Evolutionary conservation across 768 basidiomycete species (phyloP).

Genomic region (Terana coerulea): DNA sequence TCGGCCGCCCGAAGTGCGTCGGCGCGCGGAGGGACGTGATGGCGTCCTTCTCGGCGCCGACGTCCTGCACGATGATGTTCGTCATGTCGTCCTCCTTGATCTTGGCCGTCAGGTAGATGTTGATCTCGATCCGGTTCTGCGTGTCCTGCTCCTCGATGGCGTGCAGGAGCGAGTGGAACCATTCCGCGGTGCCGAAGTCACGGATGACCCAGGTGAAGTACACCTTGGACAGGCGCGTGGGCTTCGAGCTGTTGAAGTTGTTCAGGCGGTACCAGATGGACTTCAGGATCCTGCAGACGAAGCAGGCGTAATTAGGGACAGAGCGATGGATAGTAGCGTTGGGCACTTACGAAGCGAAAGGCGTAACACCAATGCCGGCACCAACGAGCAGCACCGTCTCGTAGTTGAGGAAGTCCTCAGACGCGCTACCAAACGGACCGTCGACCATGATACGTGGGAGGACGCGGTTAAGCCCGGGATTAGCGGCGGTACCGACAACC

Average conservation of each 20-base stretch:
- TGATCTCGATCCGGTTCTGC: constrained; percentile 85
- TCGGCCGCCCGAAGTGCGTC: constrained; percentile 90
- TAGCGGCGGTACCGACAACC: constrained; percentile 54
- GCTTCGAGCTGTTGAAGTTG: constrained; percentile 67
- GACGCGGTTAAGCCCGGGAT: constrained; percentile 62
- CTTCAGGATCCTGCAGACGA: constrained; percentile 61
- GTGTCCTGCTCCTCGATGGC: constrained; percentile 93
- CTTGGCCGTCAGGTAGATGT: constrained; percentile 88
- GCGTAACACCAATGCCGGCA: constrained; percentile 95
- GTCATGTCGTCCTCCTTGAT: constrained; percentile 91
- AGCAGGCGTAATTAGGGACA: not conserved
- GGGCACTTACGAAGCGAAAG: constrained; percentile 84
- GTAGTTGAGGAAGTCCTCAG: constrained; percentile 87
- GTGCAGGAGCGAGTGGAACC: constrained; percentile 91
- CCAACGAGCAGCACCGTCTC: constrained; percentile 89
- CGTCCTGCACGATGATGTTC: constrained; percentile 91
- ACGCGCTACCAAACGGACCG: constrained; percentile 90
- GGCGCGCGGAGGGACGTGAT: constrained; percentile 87
- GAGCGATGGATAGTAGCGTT: not conserved
- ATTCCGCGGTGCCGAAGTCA: constrained; percentile 85
- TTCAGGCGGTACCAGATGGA: constrained; percentile 98
- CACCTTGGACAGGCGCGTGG: constrained; percentile 84
- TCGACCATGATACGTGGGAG: constrained; percentile 95
- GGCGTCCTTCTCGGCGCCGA: constrained; percentile 89
- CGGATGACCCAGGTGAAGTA: constrained; percentile 97